Conservation (phyloP, 2,329 filamentous ascomycete species). For the Apiospora saccharicola region DNA sequence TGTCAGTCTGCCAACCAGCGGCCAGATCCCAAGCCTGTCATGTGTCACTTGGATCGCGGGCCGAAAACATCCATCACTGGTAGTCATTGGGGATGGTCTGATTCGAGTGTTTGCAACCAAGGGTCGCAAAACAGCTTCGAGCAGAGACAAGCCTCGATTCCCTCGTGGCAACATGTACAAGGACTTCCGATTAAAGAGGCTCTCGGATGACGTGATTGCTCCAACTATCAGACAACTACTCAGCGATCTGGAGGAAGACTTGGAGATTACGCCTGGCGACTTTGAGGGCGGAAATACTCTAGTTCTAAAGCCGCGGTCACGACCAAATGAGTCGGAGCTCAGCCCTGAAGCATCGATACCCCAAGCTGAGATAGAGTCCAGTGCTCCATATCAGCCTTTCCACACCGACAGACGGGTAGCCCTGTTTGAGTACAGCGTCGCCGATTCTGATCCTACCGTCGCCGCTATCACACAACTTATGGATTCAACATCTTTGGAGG, state of each 20-base stretch:
- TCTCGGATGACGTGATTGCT: constrained; percentile 67
- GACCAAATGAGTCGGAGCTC: constrained; percentile 48
- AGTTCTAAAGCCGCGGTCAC: constrained; percentile 54
- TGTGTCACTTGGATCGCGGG: constrained; percentile 73
- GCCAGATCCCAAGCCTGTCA: constrained; percentile 59
- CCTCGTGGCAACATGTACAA: constrained; percentile 65
- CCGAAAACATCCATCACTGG: constrained; percentile 68
- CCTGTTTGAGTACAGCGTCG: constrained; percentile 70
- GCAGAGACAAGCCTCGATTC: constrained; percentile 58
- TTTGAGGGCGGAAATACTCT: constrained; percentile 63
- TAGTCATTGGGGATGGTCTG: constrained; percentile 69
- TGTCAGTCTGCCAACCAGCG: constrained; percentile 69
- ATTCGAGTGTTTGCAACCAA: constrained; percentile 72
- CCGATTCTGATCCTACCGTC: constrained; percentile 34
- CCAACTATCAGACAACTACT: constrained; percentile 63
- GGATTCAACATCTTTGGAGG: constrained; percentile 51
- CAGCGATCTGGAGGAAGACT: constrained; percentile 63
- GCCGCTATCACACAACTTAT: constrained; percentile 50
- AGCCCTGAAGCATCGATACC: constrained; percentile 70
- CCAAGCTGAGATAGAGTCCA: constrained; percentile 91
- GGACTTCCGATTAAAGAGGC: constrained; percentile 71
- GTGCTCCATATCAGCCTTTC: constrained; percentile 94
- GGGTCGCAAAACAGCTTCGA: constrained; percentile 60
- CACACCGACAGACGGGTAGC: constrained; percentile 87
- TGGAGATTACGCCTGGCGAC: constrained; percentile 61